Evolutionary conservation across 495 filamentous ascomycete species (phyloP).

Genomic region (Xylaria castorea): DNA sequence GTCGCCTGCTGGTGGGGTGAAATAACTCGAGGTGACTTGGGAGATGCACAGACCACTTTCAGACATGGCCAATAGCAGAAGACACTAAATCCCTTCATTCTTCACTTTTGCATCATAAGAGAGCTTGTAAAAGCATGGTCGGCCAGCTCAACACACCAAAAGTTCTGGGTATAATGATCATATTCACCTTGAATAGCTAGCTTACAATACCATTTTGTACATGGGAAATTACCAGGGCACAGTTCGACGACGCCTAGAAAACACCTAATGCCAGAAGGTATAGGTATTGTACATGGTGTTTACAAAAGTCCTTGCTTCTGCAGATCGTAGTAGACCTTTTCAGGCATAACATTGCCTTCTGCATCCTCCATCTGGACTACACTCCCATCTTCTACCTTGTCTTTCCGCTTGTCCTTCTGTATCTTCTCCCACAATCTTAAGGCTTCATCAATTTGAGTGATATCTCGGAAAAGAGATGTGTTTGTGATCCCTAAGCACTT

Average conservation of each 20-base stretch:
- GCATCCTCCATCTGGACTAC: conserved; percentile 98
- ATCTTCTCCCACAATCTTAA: conserved; percentile 91
- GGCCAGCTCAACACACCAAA: neutral
- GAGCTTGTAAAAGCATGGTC: neutral
- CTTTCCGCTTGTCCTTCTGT: conserved; percentile 81
- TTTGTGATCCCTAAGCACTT: conserved; percentile 94
- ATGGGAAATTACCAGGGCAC: neutral
- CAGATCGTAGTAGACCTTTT: conserved; percentile 93
- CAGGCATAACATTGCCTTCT: conserved; percentile 97
- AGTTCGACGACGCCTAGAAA: neutral
- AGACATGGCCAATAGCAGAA: neutral
- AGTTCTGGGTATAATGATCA: neutral
- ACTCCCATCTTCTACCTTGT: conserved; percentile 74
- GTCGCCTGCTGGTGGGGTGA: neutral
- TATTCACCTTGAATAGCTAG: neutral
- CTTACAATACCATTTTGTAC: neutral
- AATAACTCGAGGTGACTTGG: neutral
- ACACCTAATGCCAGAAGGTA: no score
- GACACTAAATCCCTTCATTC: no score
- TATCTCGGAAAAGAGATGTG: conserved; percentile 90
- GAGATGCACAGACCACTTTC: neutral
- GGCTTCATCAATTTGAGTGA: conserved; percentile 89
- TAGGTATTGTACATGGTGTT: conserved; percentile 23
- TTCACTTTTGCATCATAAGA: no score
- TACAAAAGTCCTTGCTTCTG: conserved; percentile 74